Evolutionary conservation across 208 protist genomes (phyloP).

Genomic region (Trichomonas gallinae): DNA sequence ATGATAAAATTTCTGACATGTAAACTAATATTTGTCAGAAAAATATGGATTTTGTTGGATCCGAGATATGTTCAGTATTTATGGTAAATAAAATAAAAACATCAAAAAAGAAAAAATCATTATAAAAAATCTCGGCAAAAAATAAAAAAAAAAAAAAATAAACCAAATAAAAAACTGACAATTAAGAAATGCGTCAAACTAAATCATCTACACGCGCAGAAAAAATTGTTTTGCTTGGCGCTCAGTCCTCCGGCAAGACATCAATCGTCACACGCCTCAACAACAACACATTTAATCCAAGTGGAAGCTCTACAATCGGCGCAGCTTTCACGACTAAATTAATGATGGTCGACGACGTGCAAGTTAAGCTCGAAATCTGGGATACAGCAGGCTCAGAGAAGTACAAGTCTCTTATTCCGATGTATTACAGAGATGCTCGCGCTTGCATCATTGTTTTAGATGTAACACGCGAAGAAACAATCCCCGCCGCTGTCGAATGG

Average conservation of each 20-base stretch:
- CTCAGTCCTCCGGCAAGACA: background rate
- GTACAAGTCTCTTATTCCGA: background rate
- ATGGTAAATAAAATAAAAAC: too few relatives aligned
- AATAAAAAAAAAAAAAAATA: too few relatives aligned
- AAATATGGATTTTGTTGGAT: too few relatives aligned
- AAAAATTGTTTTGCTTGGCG: background rate
- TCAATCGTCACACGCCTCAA: background rate
- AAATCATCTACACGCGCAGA: background rate
- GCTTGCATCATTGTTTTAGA: slow-evolving; percentile 91
- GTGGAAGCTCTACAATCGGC: background rate
- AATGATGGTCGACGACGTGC: background rate
- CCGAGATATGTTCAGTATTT: too few relatives aligned
- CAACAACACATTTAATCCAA: background rate
- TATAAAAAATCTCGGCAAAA: too few relatives aligned
- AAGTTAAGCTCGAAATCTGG: slow-evolving; percentile 3
- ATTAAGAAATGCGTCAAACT: background rate
- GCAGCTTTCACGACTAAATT: background rate
- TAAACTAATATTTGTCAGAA: too few relatives aligned
- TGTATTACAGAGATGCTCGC: slow-evolving; percentile 22
- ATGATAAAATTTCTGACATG: too few relatives aligned
- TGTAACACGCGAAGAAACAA: slow-evolving; percentile 83
- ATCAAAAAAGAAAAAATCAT: too few relatives aligned
- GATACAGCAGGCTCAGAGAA: slow-evolving; percentile 6
- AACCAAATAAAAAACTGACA: background rate
- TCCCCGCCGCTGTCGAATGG: slow-evolving; percentile 87